Percentiles rank a stretch among this genome's conserved stretches.
Evolutionary conservation across 1,139 yeast species (phyloP).

Genomic region (Debaryomyces subglobosus): DNA sequence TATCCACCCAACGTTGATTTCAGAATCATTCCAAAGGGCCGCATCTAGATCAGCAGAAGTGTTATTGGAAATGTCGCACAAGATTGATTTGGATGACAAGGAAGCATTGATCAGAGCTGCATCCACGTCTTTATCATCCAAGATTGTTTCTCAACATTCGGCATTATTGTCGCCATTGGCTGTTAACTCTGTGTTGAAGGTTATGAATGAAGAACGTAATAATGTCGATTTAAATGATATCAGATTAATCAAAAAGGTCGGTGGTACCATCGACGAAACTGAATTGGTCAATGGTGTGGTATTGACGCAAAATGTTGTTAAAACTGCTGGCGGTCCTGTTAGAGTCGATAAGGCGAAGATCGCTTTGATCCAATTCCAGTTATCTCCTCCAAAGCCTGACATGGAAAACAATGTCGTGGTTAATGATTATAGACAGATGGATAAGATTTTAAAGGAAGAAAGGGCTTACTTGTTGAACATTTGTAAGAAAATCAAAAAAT

Average conservation of each 20-base stretch:
- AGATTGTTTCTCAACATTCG: constrained; percentile 93
- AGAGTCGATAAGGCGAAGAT: constrained; percentile 92
- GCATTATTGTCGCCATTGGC: constrained; percentile 87
- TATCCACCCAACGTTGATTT: constrained; percentile 92
- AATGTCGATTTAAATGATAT: constrained; percentile 89
- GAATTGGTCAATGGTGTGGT: constrained; percentile 92
- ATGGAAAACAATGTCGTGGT: constrained; percentile 98
- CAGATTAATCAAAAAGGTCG: constrained; percentile 87
- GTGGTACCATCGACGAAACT: constrained; percentile 97
- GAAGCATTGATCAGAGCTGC: constrained; percentile 91
- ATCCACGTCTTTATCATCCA: constrained; percentile 87
- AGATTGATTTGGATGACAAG: constrained; percentile 73
- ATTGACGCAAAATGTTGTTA: constrained; percentile 85
- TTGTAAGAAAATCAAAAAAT: constrained; percentile 94
- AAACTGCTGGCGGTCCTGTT: constrained; percentile 94
- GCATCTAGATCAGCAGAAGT: constrained; percentile 87
- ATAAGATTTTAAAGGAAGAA: constrained; percentile 95
- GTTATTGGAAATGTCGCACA: constrained; percentile 79
- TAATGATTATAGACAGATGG: constrained; percentile 98
- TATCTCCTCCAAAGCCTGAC: constrained; percentile 98
- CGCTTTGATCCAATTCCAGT: constrained; percentile 91
- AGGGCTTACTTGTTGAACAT: constrained; percentile 91
- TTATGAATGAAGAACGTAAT: constrained; percentile 52
- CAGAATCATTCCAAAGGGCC: constrained; percentile 94
- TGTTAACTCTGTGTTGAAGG: constrained; percentile 88